phyloP scores from a whole-genome alignment of 257 asterid genomes.

The Vinca minor region DNA sequence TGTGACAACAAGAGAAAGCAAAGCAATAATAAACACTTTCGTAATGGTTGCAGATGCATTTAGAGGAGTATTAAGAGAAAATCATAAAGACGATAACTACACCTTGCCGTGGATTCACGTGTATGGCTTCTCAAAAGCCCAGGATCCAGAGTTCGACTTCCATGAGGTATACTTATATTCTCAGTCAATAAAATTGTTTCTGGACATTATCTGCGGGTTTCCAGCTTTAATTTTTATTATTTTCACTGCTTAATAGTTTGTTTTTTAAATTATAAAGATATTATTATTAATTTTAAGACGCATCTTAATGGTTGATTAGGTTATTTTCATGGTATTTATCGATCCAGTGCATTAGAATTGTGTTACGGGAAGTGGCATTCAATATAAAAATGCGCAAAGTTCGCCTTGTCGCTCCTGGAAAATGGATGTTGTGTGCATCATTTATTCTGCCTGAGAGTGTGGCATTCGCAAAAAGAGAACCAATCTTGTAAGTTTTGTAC shows the following conservation, averaged over 20 bases:
- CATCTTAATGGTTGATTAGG: no score
- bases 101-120: slow-evolving; percentile 73
- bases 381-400: slow-evolving; percentile 71
- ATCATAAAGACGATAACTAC: slow-evolving; percentile 19
- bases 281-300: no score
- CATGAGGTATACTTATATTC: slow-evolving; percentile 43
- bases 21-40: slow-evolving; percentile 13
- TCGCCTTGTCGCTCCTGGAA: slow-evolving; percentile 91
- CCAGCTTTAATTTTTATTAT: background rate
- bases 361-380: slow-evolving; percentile 50
- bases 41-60: slow-evolving; percentile 54
- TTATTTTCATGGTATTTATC: slow-evolving; percentile 2
- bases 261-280: no score
- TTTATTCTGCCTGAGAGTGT: slow-evolving; percentile 68
- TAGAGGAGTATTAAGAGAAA: slow-evolving; percentile 49
- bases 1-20: no score
- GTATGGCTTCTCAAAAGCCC: slow-evolving; percentile 92
- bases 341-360: slow-evolving; percentile 72
- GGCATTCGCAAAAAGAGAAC: slow-evolving; percentile 37
- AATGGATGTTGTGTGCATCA: slow-evolving; percentile 95
- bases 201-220: background rate
- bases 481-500: slow-evolving; percentile 3
- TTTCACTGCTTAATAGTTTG: slow-evolving; percentile 9
- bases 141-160: slow-evolving; percentile 82
- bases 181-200: slow-evolving; percentile 4